Evolutionary conservation across 768 basidiomycete genomes (phyloP), one percentile per base, ranked within the genome.

Genomic region (Strobilomyces dryophilus): DNA sequence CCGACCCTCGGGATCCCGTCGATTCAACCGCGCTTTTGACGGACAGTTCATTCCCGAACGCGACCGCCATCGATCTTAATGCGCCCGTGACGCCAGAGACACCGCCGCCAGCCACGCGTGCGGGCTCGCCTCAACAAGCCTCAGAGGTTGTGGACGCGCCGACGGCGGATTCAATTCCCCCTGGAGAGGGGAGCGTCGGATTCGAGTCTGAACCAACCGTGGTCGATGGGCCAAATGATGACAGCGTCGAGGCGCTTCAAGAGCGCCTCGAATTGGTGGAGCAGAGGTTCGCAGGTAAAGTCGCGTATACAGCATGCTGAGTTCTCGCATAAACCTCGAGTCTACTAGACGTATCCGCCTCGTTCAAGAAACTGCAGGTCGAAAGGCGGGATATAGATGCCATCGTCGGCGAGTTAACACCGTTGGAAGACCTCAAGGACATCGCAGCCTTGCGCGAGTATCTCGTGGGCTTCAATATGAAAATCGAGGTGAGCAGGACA

Each of bases 291-390:
- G 60, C 82, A 56, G 89, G 90, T 86, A 65, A 55, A 67, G 21
- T 43, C 35, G 6, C 17, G 51, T 32, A 24, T 44, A n/a, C 31
- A 48, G 17, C 52, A 29, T 9, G 46, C 47, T 35, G n/a, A 29
- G 42, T 35, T 17, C 32, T 20, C 10, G 27, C 42, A 31, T 56
- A 46, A 51, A 47, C 54, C 14, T 49, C 36, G 21, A 21, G 10
- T 42, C 49, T 61, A 47, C n/a, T 45, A 92, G 91, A 91, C 63
- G 80, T 92, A 3, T 88, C 89, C 10, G 79, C 75, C 4, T 89
- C 90, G 11, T 89, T 87, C 73, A 85, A 87, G 66, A 77, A 79
- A 56, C 72, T 93, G 34, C 87, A 89, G 58, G 79, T 81, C 0
- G 87, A 92, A 70, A 86, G 85, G 61, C 64, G 73, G 10, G 82